Evolutionary conservation across 2,329 filamentous ascomycete species (phyloP).

Genomic region (Helicocarpus griseus): DNA sequence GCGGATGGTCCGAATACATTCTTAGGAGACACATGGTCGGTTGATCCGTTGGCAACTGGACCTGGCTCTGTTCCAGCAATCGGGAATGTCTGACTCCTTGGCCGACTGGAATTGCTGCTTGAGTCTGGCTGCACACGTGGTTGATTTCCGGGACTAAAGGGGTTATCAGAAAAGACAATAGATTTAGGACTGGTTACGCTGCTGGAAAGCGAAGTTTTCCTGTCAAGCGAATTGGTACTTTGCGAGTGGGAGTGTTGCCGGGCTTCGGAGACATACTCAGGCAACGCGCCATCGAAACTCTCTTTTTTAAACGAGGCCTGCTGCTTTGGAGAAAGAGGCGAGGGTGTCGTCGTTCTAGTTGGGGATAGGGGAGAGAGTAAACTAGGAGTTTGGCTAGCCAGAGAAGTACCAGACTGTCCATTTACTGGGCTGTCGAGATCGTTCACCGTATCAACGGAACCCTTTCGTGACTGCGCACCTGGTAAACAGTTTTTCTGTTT

Average conservation of each 20-base stretch:
- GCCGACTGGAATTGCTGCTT: slow-evolving; percentile 55
- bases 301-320: slow-evolving; percentile 55
- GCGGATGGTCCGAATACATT: slow-evolving; percentile 33
- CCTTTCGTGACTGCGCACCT: slow-evolving; percentile 45
- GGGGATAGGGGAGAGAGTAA: slow-evolving; percentile 67
- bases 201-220: slow-evolving; percentile 58
- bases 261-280: slow-evolving; percentile 50
- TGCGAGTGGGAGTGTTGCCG: slow-evolving; percentile 55
- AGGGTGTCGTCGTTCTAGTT: slow-evolving; percentile 53
- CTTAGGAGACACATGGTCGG: slow-evolving; percentile 49
- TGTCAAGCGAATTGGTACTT: slow-evolving; percentile 57
- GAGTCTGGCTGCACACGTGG: slow-evolving; percentile 36
- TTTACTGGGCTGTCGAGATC: slow-evolving; percentile 57
- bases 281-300: slow-evolving; percentile 45
- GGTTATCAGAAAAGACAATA: slow-evolving; percentile 69
- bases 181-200: slow-evolving; percentile 61
- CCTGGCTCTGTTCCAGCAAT: slow-evolving; percentile 46
- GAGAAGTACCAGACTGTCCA: slow-evolving; percentile 45
- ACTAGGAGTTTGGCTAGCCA: slow-evolving; percentile 49
- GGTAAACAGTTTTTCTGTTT: slow-evolving; percentile 71
- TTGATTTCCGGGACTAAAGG: slow-evolving; percentile 51
- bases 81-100: slow-evolving; percentile 82
- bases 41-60: slow-evolving; percentile 42
- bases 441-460: slow-evolving; percentile 46
- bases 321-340: slow-evolving; percentile 59